Conservation (phyloP, 1,139 yeast species). For the Yamadazyma pseudoaaseri region DNA sequence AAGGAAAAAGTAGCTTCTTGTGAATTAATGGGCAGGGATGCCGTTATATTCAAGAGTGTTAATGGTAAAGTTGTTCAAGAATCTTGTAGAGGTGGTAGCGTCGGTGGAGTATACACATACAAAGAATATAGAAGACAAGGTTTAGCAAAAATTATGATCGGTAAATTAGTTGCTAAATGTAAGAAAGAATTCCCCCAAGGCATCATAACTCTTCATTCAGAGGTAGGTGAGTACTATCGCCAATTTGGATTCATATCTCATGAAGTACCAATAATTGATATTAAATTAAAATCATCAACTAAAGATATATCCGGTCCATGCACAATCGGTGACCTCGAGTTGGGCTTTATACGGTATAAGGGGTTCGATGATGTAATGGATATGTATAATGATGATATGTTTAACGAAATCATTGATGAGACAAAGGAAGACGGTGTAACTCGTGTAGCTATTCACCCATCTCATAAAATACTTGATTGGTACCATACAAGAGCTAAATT, state of each 20-base stretch:
- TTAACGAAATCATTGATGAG: constrained; percentile 15
- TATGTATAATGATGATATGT: constrained; percentile 21
- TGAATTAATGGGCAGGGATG: constrained; percentile 34
- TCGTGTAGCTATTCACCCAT: constrained; percentile 33
- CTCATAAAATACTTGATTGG: constrained; percentile 39
- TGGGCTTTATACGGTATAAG: constrained; percentile 25
- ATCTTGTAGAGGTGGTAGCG: constrained; percentile 45
- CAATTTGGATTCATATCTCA: constrained; percentile 56
- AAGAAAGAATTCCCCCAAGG: constrained; percentile 34
- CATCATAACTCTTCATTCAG: constrained; percentile 61
- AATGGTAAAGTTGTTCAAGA: constrained; percentile 19
- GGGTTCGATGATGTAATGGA: constrained; percentile 29
- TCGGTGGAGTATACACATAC: constrained; percentile 68
- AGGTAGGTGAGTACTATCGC: constrained; percentile 66
- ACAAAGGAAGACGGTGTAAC: constrained; percentile 26
- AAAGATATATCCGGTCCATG: not conserved
- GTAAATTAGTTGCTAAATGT: constrained; percentile 34
- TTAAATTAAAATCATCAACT: not conserved
- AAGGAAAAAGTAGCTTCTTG: constrained; percentile 30
- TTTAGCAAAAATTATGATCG: constrained; percentile 61
- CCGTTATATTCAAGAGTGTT: constrained; percentile 23
- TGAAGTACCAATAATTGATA: constrained; percentile 33
- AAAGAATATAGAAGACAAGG: constrained; percentile 61
- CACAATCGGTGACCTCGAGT: constrained; percentile 15
- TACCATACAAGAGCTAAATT: constrained; percentile 44